Evolutionary conservation across 805 yeast genomes (phyloP), one percentile per base, ranked within the genome.

Genomic region (Monosporozyma unispora): DNA sequence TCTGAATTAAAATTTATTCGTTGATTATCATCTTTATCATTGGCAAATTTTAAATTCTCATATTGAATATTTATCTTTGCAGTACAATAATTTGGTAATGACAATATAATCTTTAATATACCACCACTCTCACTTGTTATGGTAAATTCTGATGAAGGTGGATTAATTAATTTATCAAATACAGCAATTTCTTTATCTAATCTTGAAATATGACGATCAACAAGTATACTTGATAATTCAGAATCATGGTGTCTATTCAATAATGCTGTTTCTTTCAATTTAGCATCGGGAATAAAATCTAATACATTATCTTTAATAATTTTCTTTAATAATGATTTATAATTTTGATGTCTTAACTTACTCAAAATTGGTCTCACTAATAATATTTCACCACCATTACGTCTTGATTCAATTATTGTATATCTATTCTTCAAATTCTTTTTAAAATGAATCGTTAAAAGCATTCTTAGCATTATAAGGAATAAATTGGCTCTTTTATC

Each of bases 391-490:
- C 52, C 49, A 14, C 52, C 54, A 3, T 50, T 47, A 33, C 52
- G 54, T 8, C 25, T 45, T 2, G 33, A 22, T 11, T 46, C 45
- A 4, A 51, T 33, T 1, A 59, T 50, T 28, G 56, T 56, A 51
- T 58, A 55, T 54, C 57, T 62, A 53, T 49, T 58, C 45, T 47
- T 64, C 31, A 60, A 45, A 48, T 60, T 67, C 55, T 55, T 73
- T 70, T 61, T 76, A 71, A 59, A 73, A 66, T 57, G 66, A 50
- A 59, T 60, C 1, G 67, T 71, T 66, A 64, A 56, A 59, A 62
- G 60, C 62, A 60, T 58, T 62, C 66, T 59, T 51, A 58, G 58
- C 60, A 54, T 64, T 1, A 66, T 54, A n/a, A 67, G 55, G 23
- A 69, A 53, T 16, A 69, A 44, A 47, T 64, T 62, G 0, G 73